phyloP scores from a whole-genome alignment of 176 grass and related monocot genomes.

The Saccharum spontaneum region DNA sequence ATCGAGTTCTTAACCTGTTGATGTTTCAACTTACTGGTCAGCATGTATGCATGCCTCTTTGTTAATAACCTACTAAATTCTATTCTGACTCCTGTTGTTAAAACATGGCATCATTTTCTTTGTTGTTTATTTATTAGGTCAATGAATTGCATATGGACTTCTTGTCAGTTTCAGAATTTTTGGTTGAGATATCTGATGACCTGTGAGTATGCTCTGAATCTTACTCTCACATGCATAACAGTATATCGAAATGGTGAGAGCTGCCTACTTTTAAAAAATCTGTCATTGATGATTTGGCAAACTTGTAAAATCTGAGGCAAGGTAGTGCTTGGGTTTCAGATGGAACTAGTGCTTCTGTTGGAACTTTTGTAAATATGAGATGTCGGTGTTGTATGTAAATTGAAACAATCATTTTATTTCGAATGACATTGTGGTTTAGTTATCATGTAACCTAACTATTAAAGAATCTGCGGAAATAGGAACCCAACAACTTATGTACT shows the following conservation, averaged over 20 bases:
- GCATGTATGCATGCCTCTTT: constrained; percentile 52
- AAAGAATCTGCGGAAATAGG: neutral
- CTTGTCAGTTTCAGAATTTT: constrained; percentile 87
- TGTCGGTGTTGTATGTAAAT: neutral
- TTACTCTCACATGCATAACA: constrained; percentile 14
- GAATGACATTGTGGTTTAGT: neutral
- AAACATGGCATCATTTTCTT: constrained; percentile 7
- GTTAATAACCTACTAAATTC: neutral
- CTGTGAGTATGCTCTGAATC: constrained; percentile 68
- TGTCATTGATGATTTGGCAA: neutral
- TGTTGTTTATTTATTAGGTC: constrained; percentile 52
- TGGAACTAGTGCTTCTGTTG: neutral
- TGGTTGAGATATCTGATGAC: constrained; percentile 96
- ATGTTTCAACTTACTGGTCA: constrained; percentile 70
- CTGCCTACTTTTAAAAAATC: neutral
- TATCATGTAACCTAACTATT: neutral
- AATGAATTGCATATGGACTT: constrained; percentile 98
- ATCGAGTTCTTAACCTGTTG: constrained; percentile 83
- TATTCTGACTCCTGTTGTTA: neutral
- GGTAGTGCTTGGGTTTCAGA: neutral
- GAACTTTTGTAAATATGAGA: neutral
- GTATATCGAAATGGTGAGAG: neutral
- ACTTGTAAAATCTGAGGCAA: constrained; percentile 18
- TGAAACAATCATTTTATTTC: neutral
- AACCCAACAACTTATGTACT: neutral